These are phyloP conservation scores for Acacia confusa DNA, from an alignment of 306 rosid species.

Conservation along the genomic window DNA sequence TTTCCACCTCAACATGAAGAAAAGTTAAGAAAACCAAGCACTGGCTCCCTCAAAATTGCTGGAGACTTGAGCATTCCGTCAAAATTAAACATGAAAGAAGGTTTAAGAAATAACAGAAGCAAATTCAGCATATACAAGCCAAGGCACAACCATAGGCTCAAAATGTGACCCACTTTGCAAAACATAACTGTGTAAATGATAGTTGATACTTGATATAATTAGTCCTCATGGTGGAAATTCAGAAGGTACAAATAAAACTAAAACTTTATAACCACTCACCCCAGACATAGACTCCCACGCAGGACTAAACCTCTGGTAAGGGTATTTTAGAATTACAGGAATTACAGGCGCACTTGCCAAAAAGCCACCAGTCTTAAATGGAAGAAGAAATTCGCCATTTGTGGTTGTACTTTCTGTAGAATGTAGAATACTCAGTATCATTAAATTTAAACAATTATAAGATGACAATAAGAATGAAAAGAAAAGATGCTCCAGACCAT, in stretches of 20 bases:
- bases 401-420: slow-evolving; percentile 94
- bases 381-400: slow-evolving; percentile 85
- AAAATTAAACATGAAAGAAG: slow-evolving; percentile 18
- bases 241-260: background rate
- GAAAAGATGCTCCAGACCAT: slow-evolving; percentile 5
- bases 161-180: background rate
- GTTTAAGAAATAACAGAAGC: background rate
- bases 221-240: slow-evolving; percentile 11
- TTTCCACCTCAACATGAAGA: slow-evolving; percentile 4
- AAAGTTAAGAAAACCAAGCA: background rate
- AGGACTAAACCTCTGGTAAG: slow-evolving; percentile 78
- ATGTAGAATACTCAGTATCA: slow-evolving; percentile 36
- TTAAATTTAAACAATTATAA: slow-evolving; percentile 11
- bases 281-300: slow-evolving; percentile 99
- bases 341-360: slow-evolving; percentile 71
- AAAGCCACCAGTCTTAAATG: slow-evolving; percentile 96
- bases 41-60: slow-evolving; percentile 11
- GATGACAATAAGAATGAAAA: slow-evolving; percentile 10
- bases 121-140: background rate
- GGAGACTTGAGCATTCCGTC: background rate
- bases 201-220: background rate
- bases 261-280: slow-evolving; percentile 50
- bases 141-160: slow-evolving; percentile 19
- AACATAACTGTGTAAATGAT: background rate
- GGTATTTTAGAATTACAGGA: slow-evolving; percentile 82